Base-by-base conservation (phyloP, 1,139 yeast species). In the Magnusiomyces paraingens region DNA sequence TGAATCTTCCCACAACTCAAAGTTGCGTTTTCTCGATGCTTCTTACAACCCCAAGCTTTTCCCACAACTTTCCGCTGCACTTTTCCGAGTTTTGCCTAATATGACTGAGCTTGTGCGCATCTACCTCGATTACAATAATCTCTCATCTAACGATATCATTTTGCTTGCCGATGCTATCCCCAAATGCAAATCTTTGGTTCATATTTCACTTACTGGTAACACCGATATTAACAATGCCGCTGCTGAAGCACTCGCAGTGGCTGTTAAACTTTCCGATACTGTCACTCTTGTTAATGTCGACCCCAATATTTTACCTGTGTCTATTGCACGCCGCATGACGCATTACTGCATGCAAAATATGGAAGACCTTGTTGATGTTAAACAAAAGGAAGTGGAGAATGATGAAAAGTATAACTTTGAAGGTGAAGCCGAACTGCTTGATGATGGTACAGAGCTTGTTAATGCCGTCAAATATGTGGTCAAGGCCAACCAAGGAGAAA, bases 341-440 rank as follows among this genome's bases (percentile, higher is more conserved):
- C 80, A 86, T 57, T 85, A 86, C 64, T 75, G 91, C 63, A 83
- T 90, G 84, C 79, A 86, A 64, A 90, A 90, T 66, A 84, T 90
- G 86, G 91, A 88, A 52, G 52, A 58, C 15, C 52, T 60, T 17
- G 61, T 66, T 14, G 61, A 62, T 18, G 63, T 62, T n/a, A 47
- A 26, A 14, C n/a, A 60, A 56, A 29, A 51, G 54, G 18, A 52
- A 44, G 5, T 11, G 29, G 21, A 60, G 49, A 70, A 60, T 15
- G 72, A 68, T 49, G 67, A 69, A 41, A 62, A 69, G 45, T 70
- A 70, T 52, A 72, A 71, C 61, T 69, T 73, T 54, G 66, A 73
- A 22, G 69, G 61, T 38, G 60, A 60, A 39, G 61, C 58, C 29
- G 67, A 63, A 36, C 49, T 64, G 47, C 55, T 66, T 49, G 65